Evolutionary conservation across 2,329 filamentous ascomycete species (phyloP).

Genomic region (Endothia cerciana): DNA sequence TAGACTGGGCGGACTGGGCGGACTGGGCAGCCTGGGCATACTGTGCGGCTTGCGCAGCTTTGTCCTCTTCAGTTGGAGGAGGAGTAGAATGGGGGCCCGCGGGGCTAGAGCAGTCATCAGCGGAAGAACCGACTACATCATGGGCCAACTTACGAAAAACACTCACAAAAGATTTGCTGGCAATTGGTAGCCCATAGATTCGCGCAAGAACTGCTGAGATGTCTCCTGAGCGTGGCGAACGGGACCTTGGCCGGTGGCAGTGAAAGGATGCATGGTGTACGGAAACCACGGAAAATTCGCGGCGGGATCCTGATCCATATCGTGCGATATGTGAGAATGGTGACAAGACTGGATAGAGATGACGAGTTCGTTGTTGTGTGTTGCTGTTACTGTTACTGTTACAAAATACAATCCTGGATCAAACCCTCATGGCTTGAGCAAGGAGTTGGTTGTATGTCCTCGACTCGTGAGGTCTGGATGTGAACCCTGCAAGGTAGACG

Average conservation of each 20-base stretch:
- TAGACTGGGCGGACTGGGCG: constrained; percentile 1
- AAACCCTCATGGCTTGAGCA: background rate
- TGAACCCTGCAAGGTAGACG: background rate
- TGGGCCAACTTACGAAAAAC: no score
- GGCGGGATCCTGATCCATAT: background rate
- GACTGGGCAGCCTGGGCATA: background rate
- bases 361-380: background rate
- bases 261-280: background rate
- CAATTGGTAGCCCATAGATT: background rate
- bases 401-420: background rate
- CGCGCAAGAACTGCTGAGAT: background rate
- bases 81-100: background rate
- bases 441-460: background rate
- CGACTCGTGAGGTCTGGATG: background rate
- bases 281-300: background rate
- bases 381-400: constrained; percentile 3
- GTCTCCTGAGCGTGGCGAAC: background rate
- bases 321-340: background rate
- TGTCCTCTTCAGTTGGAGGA: background rate
- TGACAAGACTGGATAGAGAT: background rate
- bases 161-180: background rate
- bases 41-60: background rate
- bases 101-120: background rate
- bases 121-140: background rate
- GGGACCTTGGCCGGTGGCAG: background rate